Base-by-base conservation (phyloP, 2,329 filamentous ascomycete species). In the Phoma sp. region DNA sequence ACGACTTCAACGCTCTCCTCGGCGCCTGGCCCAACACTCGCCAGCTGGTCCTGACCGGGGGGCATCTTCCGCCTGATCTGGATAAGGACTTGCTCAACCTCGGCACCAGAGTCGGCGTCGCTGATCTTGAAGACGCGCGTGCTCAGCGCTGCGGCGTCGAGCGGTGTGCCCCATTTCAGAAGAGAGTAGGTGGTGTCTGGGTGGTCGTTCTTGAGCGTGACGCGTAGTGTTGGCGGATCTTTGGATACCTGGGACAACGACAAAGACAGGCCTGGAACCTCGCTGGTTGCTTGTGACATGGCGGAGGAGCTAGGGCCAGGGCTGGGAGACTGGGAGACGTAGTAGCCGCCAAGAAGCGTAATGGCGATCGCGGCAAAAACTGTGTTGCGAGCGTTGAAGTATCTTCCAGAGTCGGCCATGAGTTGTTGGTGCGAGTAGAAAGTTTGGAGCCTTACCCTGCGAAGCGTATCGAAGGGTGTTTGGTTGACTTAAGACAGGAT, bases 81-180 rank as follows among this genome's bases (percentile, higher is more conserved):
- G 21, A 77, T 39, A 4, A 66, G 58, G 12, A 70, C 57, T 4
- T 70, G 71, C 35, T 65, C 43, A 6, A 77, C 55, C 32, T 68
- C 63, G 4, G 70, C 51, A 0, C 67, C 70, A 4, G 65, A 69
- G 0, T 62, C 61, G 15, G 53, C 59, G 43, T 76, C 60, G 6
- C 58, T 54, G 22, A 78, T 62, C 13, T 57, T 69, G 55, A 78
- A 74, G 4, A 78, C 66, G 15, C 76, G 76, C 3, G 74, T 71
- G 19, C 74, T 74, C 17, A 74, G 51, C 9, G 75, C 75, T 32
- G 70, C 62, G 2, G 67, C 55, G 51, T 79, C 77, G 37, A 79
- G 62, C 5, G 77, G 77, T 1, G 76, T 76, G 41, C 73, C 69
- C 77, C 77, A 79, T 58, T 68, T 73, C 22, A 76, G 62, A 7